Evolutionary conservation across 495 filamentous ascomycete species (phyloP), one percentile per base, ranked within the genome.

Genomic region (Neurospora sp.): DNA sequence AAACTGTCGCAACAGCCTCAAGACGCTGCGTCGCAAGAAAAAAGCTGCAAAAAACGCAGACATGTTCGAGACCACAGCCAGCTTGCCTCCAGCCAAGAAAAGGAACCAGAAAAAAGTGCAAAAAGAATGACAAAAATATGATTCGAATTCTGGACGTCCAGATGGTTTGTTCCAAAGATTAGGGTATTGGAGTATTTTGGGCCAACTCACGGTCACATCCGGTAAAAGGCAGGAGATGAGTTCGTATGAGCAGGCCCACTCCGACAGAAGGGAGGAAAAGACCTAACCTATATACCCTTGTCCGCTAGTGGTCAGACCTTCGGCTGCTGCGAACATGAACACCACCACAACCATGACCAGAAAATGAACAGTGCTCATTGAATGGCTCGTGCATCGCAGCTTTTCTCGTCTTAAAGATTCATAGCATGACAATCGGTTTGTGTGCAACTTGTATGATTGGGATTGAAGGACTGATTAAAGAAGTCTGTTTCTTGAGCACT

Each of bases 151-250:
- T 77, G 76, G 79, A 71, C 71, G 42, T 74, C 78, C 78, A 79
- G 78, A 81, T 41, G 39, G 70, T n/a, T 69, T 76, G 71, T 81
- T 78, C 79, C 79, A 81, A 81, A 81, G 79, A 81, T 81, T 81
- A 62, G 41, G 37, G 71, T 66, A 80, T 77, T 77, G 79, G 79
- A 81, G 79, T 80, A 77, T 81, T 77, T 79, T 71, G 76, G 75
- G 79, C 79, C 79, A 79, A 81, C 79, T 78, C 79, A 81, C 79
- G 79, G 79, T 81, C 79, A 81, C 79, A 81, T 81, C 79, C 79
- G 79, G 79, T 81, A 81, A 81, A 81, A 81, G 79, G 79, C 79
- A 81, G 79, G 79, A 81, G 77, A 81, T 81, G 79, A 81, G 79
- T 81, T 77, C 79, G 79, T 78, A 74, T 81, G 79, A 80, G 79